A percentile compares a stretch with the other conserved stretches of the same genome.
Evolutionary conservation across 257 asterid genomes (phyloP).

Genomic region (Capsicum chinense): DNA sequence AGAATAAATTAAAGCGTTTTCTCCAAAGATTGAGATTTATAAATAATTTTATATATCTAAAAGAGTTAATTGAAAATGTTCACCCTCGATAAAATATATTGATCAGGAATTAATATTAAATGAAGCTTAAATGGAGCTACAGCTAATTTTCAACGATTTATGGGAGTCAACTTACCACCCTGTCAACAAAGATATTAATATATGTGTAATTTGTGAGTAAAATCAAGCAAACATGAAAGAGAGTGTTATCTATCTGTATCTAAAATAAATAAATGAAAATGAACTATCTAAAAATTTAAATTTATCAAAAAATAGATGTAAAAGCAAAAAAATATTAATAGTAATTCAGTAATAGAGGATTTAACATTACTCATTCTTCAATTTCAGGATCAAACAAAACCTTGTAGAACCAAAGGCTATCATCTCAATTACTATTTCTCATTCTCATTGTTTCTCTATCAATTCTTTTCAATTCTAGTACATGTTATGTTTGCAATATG

Average conservation of each 20-base stretch:
- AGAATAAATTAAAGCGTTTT: background rate
- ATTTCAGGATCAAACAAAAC: background rate
- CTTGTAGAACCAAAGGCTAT: background rate
- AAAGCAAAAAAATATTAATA: background rate
- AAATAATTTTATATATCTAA: background rate
- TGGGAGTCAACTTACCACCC: background rate
- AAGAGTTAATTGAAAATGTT: no score
- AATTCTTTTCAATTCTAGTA: background rate
- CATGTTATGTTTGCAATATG: background rate
- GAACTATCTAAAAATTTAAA: background rate
- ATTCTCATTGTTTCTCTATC: background rate
- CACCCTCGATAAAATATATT: no score
- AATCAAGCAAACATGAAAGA: background rate
- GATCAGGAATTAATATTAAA: background rate
- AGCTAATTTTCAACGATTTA: background rate
- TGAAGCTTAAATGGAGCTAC: no score
- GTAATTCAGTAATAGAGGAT: background rate
- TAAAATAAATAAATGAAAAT: background rate
- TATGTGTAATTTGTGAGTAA: background rate
- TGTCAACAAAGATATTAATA: background rate
- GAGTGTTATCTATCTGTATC: no score
- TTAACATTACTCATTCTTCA: background rate
- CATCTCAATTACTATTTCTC: background rate
- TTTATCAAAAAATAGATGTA: background rate
- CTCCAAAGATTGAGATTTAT: background rate